Evolutionary conservation across 495 filamentous ascomycete species (phyloP), one percentile per base, ranked within the genome.

Genomic region (Xylaria bambusicola): DNA sequence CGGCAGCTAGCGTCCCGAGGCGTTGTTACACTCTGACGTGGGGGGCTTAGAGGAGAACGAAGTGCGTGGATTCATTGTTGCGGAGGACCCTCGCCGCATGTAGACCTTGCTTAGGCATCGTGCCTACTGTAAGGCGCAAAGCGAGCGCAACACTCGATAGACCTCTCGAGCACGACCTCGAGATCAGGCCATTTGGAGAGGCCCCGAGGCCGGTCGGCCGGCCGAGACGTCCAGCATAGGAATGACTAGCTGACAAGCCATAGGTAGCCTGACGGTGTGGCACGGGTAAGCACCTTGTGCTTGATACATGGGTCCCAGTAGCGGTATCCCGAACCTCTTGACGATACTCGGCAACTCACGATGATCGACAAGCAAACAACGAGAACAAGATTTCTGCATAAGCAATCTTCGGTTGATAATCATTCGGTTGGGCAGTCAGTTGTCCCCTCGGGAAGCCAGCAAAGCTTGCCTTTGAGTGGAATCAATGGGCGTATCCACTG

Each of bases 21-120:
- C 53, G 41, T 41, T 45, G 40, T 54, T 31, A 54, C n/a, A n/a
- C 40, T 45, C 52, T 21, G 52, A 29, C 36, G 24, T 54, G 36
- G 36, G 49, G 29, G 24, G 20, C 5, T 45, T 29, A 36, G 26
- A 44, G 18, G 21, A 6, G 17, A 44, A 15, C 36, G 12, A 7
- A 38, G 6, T 3, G 36, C 15, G 13, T 38, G 29, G 5, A 5
- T 33, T 10, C 10, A 33, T 33, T 5, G 3, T 13, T 8, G 3
- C 12, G 36, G 3, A 38, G 3, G 15, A 21, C 41, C n/a, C n/a
- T n/a, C n/a, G n/a, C n/a, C n/a, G n/a, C 6, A 44, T 13, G 41
- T 18, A 44, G 41, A n/a, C n/a, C n/a, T n/a, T n/a, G n/a, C n/a
- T n/a, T n/a, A n/a, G n/a, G n/a, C n/a, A n/a, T n/a, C n/a, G n/a